Conservation (phyloP, 192 early-diverging fungal species). For the Entomortierella parvispora region DNA sequence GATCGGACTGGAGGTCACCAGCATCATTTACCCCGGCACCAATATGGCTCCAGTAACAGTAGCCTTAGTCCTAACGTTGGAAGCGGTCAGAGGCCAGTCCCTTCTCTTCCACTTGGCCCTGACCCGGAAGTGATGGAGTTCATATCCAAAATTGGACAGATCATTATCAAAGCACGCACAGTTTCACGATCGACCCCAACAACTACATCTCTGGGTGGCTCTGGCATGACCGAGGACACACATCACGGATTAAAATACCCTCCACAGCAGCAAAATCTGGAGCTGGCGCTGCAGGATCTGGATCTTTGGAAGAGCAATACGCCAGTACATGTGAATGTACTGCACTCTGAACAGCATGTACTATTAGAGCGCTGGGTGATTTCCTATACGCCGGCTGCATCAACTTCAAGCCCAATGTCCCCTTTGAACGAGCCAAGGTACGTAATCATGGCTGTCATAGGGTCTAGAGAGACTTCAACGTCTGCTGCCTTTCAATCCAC, state of each 20-base stretch:
- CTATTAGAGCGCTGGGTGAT: conserved; percentile 48
- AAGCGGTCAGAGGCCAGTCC: neutral
- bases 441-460: no score
- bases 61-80: neutral
- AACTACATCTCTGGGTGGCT: neutral
- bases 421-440: conserved; percentile 22
- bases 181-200: conserved; percentile 6
- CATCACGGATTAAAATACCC: neutral
- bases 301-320: conserved; percentile 44
- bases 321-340: conserved; percentile 45
- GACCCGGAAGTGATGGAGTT: conserved; percentile 51
- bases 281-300: conserved; percentile 30
- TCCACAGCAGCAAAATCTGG: conserved; percentile 28
- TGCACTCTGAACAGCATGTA: conserved; percentile 33
- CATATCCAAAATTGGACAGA: conserved; percentile 49
- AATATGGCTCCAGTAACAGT: neutral
- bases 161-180: conserved; percentile 43
- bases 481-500: no score
- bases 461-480: neutral
- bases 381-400: conserved; percentile 24
- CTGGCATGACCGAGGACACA: neutral
- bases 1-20: neutral
- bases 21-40: neutral
- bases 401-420: conserved; percentile 1
- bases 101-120: conserved; percentile 6